These are phyloP conservation scores for Termitomyces sp. DNA, from an alignment of 768 basidiomycete species.

Conservation along the genomic window DNA sequence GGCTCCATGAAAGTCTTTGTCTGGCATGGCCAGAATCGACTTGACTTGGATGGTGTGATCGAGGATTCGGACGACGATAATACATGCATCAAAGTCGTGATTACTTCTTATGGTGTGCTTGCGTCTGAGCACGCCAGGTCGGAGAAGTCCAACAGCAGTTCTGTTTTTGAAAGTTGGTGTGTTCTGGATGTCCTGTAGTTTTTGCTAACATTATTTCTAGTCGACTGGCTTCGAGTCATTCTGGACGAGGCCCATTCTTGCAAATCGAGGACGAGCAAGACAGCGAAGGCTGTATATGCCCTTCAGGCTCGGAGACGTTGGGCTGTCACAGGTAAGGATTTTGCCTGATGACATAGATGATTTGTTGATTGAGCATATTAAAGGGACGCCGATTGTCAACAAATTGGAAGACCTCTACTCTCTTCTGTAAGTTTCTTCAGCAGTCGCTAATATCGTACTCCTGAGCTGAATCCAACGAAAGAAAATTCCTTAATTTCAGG, in stretches of 20 bases:
- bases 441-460: not conserved
- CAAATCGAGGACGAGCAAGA: constrained; percentile 86
- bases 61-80: constrained; percentile 51
- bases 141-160: constrained; percentile 44
- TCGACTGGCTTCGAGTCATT: constrained; percentile 77
- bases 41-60: constrained; percentile 60
- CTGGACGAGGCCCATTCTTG: constrained; percentile 95
- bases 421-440: constrained; percentile 46
- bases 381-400: constrained; percentile 94
- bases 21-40: constrained; percentile 87
- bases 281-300: constrained; percentile 85
- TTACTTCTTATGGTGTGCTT: constrained; percentile 90
- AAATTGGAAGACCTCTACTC: constrained; percentile 90
- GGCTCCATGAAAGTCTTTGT: constrained; percentile 64
- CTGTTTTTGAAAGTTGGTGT: constrained; percentile 67
- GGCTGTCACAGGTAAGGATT: constrained; percentile 74
- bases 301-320: constrained; percentile 77
- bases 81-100: constrained; percentile 66
- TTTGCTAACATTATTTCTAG: constrained; percentile 31
- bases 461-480: constrained; percentile 22
- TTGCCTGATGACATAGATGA: not conserved
- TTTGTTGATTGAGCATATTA: not conserved
- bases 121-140: constrained; percentile 82
- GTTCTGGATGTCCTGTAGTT: not conserved
- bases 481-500: constrained; percentile 73